Evolutionary conservation across 208 protist species (phyloP).

Genomic region (Leishmania braziliensis): DNA sequence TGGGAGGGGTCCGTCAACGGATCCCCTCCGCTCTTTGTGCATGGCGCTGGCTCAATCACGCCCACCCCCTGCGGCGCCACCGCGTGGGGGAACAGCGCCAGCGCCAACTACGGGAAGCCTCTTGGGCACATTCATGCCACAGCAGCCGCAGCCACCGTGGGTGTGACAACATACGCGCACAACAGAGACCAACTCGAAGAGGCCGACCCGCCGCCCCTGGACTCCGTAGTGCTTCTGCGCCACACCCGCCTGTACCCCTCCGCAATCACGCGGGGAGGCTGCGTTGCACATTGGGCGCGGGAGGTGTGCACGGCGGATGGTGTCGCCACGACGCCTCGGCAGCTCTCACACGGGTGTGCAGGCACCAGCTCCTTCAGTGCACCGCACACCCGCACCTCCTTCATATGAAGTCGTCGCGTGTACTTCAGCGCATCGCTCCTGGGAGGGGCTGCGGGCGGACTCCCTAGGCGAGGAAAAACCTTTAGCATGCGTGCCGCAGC

Average conservation of each 20-base stretch:
- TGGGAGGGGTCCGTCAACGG: not conserved
- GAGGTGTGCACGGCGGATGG: no score
- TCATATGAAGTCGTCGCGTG: no score
- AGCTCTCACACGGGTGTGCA: no score
- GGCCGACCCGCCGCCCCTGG: not conserved
- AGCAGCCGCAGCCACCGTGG: not conserved
- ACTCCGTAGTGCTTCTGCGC: not conserved
- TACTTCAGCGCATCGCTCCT: no score
- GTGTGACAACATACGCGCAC: not conserved
- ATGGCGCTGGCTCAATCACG: not conserved
- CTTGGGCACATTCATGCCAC: not conserved
- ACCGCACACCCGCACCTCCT: no score
- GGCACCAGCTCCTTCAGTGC: no score
- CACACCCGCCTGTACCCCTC: not conserved
- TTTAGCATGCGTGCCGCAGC: no score
- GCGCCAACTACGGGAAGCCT: not conserved
- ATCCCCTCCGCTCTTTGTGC: not conserved
- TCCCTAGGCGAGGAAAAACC: no score
- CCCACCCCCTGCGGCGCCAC: not conserved
- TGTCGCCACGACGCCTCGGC: no score
- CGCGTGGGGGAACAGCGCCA: not conserved
- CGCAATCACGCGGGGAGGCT: no score
- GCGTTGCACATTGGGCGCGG: no score
- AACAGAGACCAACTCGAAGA: not conserved
- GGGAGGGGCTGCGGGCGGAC: no score